phyloP scores from a whole-genome alignment of 352 stramenopile species.

The Phytophthora macrochlamydospora region DNA sequence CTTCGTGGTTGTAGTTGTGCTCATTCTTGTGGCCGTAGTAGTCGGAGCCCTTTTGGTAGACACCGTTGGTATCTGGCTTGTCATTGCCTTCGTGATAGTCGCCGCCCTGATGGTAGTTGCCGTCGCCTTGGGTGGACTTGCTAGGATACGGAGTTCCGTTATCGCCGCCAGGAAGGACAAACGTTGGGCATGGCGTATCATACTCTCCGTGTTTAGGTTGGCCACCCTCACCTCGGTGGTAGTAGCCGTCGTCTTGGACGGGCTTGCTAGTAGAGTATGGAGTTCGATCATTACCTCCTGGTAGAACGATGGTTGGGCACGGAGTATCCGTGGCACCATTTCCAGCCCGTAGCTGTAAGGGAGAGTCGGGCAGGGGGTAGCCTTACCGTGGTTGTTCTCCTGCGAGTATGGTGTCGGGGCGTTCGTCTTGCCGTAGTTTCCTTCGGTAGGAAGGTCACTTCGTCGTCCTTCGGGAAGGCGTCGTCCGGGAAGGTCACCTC shows the following conservation, averaged over 20 bases:
- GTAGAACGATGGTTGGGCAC: slow-evolving; percentile 18
- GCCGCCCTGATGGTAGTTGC: background rate
- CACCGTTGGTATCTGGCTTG: background rate
- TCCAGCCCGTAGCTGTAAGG: slow-evolving; percentile 11
- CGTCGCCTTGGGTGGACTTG: background rate
- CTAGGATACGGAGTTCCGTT: background rate
- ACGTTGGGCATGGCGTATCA: background rate
- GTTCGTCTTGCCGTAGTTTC: background rate
- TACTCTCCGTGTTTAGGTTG: too few relatives aligned
- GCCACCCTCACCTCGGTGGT: background rate
- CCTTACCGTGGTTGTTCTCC: background rate
- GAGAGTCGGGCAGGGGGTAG: slow-evolving; percentile 8
- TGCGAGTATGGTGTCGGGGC: slow-evolving; percentile 16
- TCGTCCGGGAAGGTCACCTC: background rate
- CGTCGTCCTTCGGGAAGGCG: slow-evolving; percentile 18
- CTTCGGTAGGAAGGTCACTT: slow-evolving; percentile 19
- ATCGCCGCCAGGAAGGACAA: background rate
- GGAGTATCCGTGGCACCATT: slow-evolving; percentile 8
- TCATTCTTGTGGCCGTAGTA: slow-evolving; percentile 1
- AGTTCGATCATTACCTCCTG: background rate
- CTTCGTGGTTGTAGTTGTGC: slow-evolving; percentile 7
- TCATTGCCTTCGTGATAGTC: background rate
- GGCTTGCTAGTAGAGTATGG: background rate
- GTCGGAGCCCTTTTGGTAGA: background rate
- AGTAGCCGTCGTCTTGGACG: background rate